Evolutionary conservation across 169 alveolate genomes (phyloP), one percentile per base, ranked within the genome.

Genomic region (Toxoplasma gondii): DNA sequence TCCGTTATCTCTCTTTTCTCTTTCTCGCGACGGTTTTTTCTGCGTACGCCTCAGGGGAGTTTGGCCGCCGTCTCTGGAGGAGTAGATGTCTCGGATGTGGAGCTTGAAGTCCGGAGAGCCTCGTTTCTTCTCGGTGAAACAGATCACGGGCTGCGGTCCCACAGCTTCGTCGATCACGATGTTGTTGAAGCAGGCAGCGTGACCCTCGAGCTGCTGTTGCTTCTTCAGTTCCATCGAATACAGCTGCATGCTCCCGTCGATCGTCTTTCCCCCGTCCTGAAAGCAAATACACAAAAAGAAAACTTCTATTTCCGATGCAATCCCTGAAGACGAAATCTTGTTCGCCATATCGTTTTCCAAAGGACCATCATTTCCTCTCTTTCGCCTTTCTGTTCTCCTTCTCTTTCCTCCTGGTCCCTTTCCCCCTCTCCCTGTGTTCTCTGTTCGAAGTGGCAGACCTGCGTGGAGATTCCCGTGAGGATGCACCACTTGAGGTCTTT

Each of bases 151-250:
- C 94, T 96, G 96, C 10, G 96, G 94, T 69, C 94, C 96, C 43
- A 87, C 93, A 39, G 96, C 97, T 93, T 97, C 99, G 88, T 97
- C 96, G 45, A 98, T 96, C 74, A 97, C 97, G 83, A 98, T 96
- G 94, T 98, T 97, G 83, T 98, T 98, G 96, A 99, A 98, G 96
- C 98, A 96, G 69, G 99, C 99, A 54, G 99, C 98, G 93, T 98
- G 98, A 36, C 99, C 99, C 95, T 98, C 99, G 27, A 99, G 96
- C 88, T 97, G 95, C 97, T 98, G 99, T 95, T 98, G 98, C 94
- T 98, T 99, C 95, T 96, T 95, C 92, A 94, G 67, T 88, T 95
- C 96, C 94, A 95, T 92, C 29, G 97, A 97, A 95, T 96, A 98
- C 92, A 99, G 97, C 97, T 98, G 99, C 97, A 98, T 97, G 91